These are phyloP conservation scores for Debaryomycetaceae sp. DNA, from an alignment of 1,139 yeast genomes.

Conservation along the genomic window DNA sequence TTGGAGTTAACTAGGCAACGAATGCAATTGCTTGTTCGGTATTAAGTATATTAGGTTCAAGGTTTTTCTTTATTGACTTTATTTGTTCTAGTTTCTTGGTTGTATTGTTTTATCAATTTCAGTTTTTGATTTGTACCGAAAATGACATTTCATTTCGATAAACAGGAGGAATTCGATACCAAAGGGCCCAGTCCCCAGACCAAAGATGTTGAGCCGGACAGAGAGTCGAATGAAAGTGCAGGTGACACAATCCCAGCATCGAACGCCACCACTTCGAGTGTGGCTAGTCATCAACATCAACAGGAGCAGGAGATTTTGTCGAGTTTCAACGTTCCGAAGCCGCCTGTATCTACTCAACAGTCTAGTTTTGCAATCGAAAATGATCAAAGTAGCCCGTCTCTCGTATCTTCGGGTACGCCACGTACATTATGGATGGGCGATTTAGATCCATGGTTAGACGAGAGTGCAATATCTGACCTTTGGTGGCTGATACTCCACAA, in stretches of 20 bases:
- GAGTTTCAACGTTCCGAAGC: conserved; percentile 40
- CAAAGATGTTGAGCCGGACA: not conserved
- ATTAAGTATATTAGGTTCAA: too few species aligned
- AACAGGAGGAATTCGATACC: not conserved
- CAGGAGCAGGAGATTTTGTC: conserved; percentile 45
- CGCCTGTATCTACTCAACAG: conserved; percentile 40
- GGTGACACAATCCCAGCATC: not conserved
- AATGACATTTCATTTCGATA: not conserved
- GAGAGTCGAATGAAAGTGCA: not conserved
- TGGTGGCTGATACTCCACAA: conserved; percentile 53
- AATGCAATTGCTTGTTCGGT: too few species aligned
- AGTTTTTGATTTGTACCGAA: not conserved
- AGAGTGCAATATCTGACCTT: conserved; percentile 51
- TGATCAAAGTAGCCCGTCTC: conserved; percentile 6
- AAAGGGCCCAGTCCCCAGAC: not conserved
- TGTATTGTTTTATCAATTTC: too few species aligned
- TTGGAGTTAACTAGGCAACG: too few species aligned
- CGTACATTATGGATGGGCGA: conserved; percentile 79
- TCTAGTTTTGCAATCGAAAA: conserved; percentile 23
- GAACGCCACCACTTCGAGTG: conserved; percentile 23
- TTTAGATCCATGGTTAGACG: conserved; percentile 71
- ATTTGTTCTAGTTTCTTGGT: too few species aligned
- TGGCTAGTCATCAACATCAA: conserved; percentile 44
- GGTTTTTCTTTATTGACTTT: too few species aligned
- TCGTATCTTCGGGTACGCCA: conserved; percentile 28